Base-by-base conservation (phyloP, 108 stramenopile genomes). In the Cyclotella kingstonii region DNA sequence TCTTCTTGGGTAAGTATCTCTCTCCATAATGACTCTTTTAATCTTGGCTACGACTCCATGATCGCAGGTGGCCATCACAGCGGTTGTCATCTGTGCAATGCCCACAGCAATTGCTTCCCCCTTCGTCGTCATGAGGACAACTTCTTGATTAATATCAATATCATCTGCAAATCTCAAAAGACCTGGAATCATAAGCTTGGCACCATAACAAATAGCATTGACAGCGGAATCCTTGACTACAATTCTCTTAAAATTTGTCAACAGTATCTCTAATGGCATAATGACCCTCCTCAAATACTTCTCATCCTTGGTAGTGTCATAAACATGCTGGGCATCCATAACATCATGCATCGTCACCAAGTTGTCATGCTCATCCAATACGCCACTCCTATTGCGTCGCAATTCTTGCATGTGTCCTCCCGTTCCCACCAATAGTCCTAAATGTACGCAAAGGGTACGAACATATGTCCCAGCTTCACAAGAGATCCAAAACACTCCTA, bases 361-460 rank as follows among this genome's bases (percentile, higher is more conserved):
- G 67, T 97, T 94, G 56, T 95, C 87, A 19, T 84, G 52, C 77
- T 98, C 98, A 25, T 77, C 70, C 66, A 94, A 54, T 5, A 96
- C 95, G 34, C 99, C 99, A 15, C 91, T 94, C 54, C 98, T 78
- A 8, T 97, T 96, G 30, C 99, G 89, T 12, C 99, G 82, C 25
- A 99, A 80, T 76, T 99, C 99, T 76, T 98, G 96, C 99, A 99
- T 99, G 82, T 99, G 99, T 33, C 97, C 99, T n/a, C 99, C 99
- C 4, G 84, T 88, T 21, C 97, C 97, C 14, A 90, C 89, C 53
- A 99, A 57, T 42, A 98, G 67, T 19, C 99, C 99, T 45, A 98
- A 68, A 76, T 99, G 99, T 5, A 99, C 98, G 73, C 99, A 99
- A 31, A 99, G 87, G 5, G 99, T 99, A 14, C 99, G 87, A 21